These are phyloP conservation scores for Pythium periplocum DNA, from an alignment of 352 stramenopile species.

Conservation along the genomic window DNA sequence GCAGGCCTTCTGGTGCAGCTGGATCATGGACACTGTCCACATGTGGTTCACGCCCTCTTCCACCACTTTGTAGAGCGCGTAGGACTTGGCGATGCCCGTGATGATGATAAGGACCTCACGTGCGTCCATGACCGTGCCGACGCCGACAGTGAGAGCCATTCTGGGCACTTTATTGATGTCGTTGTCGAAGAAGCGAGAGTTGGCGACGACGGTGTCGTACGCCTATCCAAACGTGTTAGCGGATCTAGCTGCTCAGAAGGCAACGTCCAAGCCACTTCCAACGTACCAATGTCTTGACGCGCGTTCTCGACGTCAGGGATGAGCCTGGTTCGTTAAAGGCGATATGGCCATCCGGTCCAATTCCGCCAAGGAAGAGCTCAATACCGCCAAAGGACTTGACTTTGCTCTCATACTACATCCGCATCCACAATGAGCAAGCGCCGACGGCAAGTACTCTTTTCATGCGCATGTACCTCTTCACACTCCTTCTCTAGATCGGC, in stretches of 20 bases:
- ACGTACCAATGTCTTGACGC: slow-evolving; percentile 79
- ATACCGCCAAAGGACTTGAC: slow-evolving; percentile 82
- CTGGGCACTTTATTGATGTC: slow-evolving; percentile 81
- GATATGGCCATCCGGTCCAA: slow-evolving; percentile 91
- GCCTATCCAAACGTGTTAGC: slow-evolving; percentile 26
- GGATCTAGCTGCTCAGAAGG: too few species aligned
- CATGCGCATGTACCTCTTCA: slow-evolving; percentile 24
- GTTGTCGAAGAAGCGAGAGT: slow-evolving; percentile 84
- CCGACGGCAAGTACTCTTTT: too few species aligned
- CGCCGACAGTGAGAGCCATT: slow-evolving; percentile 87
- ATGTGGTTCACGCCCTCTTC: slow-evolving; percentile 90
- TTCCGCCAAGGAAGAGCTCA: slow-evolving; percentile 90
- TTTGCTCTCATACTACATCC: slow-evolving; percentile 66
- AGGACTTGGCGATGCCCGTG: slow-evolving; percentile 78
- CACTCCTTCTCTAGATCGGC: slow-evolving; percentile 72
- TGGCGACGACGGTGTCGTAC: slow-evolving; percentile 88
- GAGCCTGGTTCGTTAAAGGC: slow-evolving; percentile 91
- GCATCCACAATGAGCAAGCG: too few species aligned
- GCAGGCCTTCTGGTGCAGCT: slow-evolving; percentile 75
- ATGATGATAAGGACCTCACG: slow-evolving; percentile 88
- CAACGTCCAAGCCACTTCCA: not conserved
- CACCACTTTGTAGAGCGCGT: slow-evolving; percentile 86
- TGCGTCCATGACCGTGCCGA: slow-evolving; percentile 85
- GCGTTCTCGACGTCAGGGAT: slow-evolving; percentile 72
- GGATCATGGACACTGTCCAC: slow-evolving; percentile 88